Evolutionary conservation across 176 grass and related monocot species (phyloP).

Genomic region (Luzula sylvatica): DNA sequence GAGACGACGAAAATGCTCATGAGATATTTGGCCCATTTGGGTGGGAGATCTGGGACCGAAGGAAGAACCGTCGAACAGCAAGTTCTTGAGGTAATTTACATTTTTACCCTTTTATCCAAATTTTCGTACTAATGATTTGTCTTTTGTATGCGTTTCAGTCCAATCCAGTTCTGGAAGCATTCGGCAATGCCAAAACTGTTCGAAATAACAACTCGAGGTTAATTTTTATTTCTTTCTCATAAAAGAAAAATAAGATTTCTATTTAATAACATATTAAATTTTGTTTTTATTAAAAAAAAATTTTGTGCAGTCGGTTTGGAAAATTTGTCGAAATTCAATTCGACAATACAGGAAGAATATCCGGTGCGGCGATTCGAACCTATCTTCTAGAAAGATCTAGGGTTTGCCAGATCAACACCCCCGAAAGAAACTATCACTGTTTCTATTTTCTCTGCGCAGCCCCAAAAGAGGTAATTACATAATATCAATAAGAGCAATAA

Average conservation of each 20-base stretch:
- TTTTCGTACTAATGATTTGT: constrained; percentile 26
- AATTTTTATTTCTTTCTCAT: constrained; percentile 20
- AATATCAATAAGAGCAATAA: background rate
- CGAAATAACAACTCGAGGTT: constrained; percentile 98
- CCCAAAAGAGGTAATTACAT: constrained; percentile 56
- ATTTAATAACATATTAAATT: too few species aligned
- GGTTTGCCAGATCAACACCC: constrained; percentile 95
- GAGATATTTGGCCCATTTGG: constrained; percentile 97
- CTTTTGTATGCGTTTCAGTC: constrained; percentile 51
- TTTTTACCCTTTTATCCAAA: background rate
- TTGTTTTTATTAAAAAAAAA: constrained; percentile 15
- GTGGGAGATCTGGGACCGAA: constrained; percentile 87
- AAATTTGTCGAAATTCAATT: constrained; percentile 99
- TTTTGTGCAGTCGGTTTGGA: constrained; percentile 73
- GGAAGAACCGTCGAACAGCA: constrained; percentile 99
- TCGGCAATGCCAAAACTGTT: constrained; percentile 99
- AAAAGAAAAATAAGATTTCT: constrained; percentile 4
- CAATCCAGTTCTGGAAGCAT: constrained; percentile 99
- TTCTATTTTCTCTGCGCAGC: constrained; percentile 94
- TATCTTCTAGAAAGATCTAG: constrained; percentile 99
- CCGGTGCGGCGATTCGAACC: constrained; percentile 97
- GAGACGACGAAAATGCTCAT: constrained; percentile 99
- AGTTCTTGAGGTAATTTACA: constrained; percentile 83
- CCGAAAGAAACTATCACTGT: constrained; percentile 98
- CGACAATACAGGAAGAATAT: constrained; percentile 91